Evolutionary conservation across 768 basidiomycete genomes (phyloP), one percentile per base, ranked within the genome.

Genomic region (Lactifluus subvellereus): DNA sequence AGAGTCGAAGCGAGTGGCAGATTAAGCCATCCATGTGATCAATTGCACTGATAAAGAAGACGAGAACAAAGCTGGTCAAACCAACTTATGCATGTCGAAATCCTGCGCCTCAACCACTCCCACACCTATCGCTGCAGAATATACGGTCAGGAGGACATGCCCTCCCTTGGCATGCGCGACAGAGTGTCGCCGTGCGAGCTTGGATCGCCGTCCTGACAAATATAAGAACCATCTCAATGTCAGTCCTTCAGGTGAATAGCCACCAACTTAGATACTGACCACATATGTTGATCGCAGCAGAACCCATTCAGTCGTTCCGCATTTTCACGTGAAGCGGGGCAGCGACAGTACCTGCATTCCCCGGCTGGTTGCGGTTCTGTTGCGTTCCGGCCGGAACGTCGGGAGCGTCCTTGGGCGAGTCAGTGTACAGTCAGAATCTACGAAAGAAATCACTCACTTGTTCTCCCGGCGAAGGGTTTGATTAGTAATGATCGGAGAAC

Each of bases 301-400:
- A 61, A 61, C 20, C 60, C 60, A 27, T 20, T 33, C 32, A 42
- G 42, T 30, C 47, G 38, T 1, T 9, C 32, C 6, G 32, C 11
- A 14, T 4, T 8, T 2, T 27, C 38, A 13, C 11, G 11, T 13
- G 38, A 27, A 20, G 13, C 0, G 6, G 1, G 0, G 1, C 0
- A 2, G 18, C 13, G 0, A 50, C 60, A 61, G 2, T 13, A 6
- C 35, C 5, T 50, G 18, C 54, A 56, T 5, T 40, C 11, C 14
- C 11, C 38, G 11, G 38, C 38, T 40, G 13, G 14, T 13, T 40
- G 38, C 1, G 16, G n/a, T 32, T n/a, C 14, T 11, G 3, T 11
- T 10, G 14, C 16, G 20, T 2, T 4, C 33, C 4, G 35, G 30
- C 4, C 13, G 38, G 38, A 40, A 40, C 5, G 14, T 40, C 10